A percentile compares a stretch with the other conserved stretches of the same genome.
Conservation (phyloP, 805 yeast species). For the Saccharomycopsis schoenii region DNA sequence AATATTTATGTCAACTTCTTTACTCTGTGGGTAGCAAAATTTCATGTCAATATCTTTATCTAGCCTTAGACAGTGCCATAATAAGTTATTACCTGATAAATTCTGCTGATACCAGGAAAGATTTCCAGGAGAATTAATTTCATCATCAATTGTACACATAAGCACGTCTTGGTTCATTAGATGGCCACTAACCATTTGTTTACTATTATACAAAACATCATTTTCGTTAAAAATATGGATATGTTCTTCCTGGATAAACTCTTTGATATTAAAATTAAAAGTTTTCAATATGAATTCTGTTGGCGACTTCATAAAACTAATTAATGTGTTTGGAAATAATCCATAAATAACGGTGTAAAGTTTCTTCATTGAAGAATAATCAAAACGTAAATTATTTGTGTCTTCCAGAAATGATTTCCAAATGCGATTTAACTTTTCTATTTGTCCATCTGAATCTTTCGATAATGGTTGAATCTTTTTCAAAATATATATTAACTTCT, state of each 20-base stretch:
- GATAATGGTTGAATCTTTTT: not conserved
- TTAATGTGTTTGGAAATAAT: slow-evolving; percentile 11
- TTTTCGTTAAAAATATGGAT: slow-evolving; percentile 8
- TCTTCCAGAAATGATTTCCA: not conserved
- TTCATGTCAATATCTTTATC: slow-evolving; percentile 12
- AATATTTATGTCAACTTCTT: slow-evolving; percentile 12
- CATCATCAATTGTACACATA: slow-evolving; percentile 9
- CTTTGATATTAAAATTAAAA: slow-evolving; percentile 5
- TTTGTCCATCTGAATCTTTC: not conserved
- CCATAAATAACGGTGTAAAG: slow-evolving; percentile 14
- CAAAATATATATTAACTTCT: not conserved
- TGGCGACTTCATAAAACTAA: slow-evolving; percentile 10
- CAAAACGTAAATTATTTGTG: not conserved
- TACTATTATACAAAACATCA: slow-evolving; percentile 9
- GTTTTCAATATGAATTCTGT: slow-evolving; percentile 4
- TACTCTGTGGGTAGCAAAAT: slow-evolving; percentile 14
- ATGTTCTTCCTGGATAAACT: slow-evolving; percentile 4
- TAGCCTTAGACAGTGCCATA: slow-evolving; percentile 17
- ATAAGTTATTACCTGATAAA: not conserved
- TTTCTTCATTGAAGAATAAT: not conserved
- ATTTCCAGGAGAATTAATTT: not conserved
- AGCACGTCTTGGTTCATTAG: slow-evolving; percentile 11
- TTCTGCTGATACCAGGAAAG: not conserved
- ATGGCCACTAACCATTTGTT: slow-evolving; percentile 4
- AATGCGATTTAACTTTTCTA: not conserved